These are phyloP conservation scores for Toxoplasma gondii DNA, from an alignment of 169 alveolate genomes.

Conservation along the genomic window DNA sequence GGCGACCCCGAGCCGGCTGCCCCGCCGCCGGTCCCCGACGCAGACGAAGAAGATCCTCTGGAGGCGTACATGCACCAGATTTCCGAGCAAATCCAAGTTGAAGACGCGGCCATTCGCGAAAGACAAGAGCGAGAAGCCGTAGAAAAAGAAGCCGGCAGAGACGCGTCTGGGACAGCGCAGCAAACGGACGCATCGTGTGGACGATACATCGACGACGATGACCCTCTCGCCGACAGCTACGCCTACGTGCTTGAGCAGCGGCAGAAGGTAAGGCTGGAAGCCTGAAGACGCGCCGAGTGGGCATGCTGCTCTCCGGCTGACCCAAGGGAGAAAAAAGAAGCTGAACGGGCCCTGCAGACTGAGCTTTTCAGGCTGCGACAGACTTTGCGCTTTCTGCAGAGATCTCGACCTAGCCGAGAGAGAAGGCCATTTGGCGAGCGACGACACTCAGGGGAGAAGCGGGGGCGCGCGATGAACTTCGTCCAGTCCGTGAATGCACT, in stretches of 20 bases:
- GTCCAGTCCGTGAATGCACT: no score
- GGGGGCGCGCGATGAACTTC: no score
- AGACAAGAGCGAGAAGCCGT: slow-evolving; percentile 7
- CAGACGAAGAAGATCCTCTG: background rate
- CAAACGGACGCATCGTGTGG: background rate
- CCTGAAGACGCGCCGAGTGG: background rate
- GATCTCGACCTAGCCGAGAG: no score
- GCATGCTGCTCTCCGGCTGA: background rate
- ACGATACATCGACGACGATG: background rate
- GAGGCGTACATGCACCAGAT: slow-evolving; percentile 1
- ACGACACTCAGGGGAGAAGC: no score
- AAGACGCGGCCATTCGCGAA: background rate
- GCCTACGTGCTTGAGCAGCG: background rate
- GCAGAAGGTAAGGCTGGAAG: background rate
- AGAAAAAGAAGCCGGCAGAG: background rate
- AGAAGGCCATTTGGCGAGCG: no score
- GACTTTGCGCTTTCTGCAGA: no score
- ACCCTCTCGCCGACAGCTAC: background rate
- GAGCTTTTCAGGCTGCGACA: no score
- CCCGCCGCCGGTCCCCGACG: background rate
- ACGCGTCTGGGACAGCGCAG: background rate
- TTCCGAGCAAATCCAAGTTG: background rate
- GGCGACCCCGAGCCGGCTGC: background rate
- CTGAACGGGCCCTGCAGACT: no score
- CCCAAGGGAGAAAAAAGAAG: no score